Base-by-base conservation (phyloP, 352 stramenopile species). In the Globisporangium irregulare region DNA sequence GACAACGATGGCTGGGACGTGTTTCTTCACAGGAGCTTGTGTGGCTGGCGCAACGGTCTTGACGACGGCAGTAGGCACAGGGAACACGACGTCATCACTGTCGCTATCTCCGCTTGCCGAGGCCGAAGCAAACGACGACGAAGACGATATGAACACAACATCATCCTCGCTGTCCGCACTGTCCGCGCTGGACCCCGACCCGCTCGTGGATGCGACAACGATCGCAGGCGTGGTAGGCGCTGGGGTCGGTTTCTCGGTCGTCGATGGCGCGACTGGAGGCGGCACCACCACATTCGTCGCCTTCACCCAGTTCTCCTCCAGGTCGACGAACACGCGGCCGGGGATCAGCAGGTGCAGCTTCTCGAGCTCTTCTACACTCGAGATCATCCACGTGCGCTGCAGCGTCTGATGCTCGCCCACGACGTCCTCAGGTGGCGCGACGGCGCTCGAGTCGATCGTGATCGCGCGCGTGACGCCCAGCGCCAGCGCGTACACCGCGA, bases 301-400 rank as follows among this genome's bases (percentile, higher is more conserved):
- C 24, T 32, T 38, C 43, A 18, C 22, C 25, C 77, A 51, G 25
- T 75, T 80, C 7, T 69, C 68, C 57, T 84, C 73, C 57, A 84
- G 59, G 50, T 83, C 79, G 59, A 90, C 73, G 53, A 90, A 90
- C 18, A 90, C 79, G 62, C 74, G 78, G 25, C 79, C 79, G 34
- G 81, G 81, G 15, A 90, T 58, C 25, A 77, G 72, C 50, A 90
- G 54, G 62, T 86, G 80, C 41, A 90, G 69, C 60, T 79, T 71
- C 69, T 83, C 64, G 27, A 86, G 68, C 64, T 80, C 72, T 29
- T 75, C 72, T 43, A 62, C 67, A 62, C 76, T 86, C 50, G 78
- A 76, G 64, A 86, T 54, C 48, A 72, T 81, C 76, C 77, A 86
- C 15, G 70, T 68, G 59, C 74, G 72, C 60, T 80, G 68, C 61